These are phyloP conservation scores for Bruguiera gymnorhiza DNA, from an alignment of 345 rosid genomes.

Conservation along the genomic window DNA sequence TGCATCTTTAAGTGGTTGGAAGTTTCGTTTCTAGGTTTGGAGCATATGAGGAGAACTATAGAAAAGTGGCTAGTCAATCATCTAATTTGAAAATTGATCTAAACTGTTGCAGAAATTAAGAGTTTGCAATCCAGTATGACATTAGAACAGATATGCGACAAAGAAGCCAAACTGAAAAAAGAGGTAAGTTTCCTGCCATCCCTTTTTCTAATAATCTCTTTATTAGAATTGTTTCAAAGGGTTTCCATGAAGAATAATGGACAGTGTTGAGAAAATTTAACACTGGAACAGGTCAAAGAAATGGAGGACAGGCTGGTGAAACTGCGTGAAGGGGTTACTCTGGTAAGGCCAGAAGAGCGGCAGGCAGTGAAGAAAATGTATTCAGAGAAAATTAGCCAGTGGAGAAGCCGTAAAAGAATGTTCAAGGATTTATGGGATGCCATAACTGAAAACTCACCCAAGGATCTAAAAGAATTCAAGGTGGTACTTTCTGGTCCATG, in stretches of 20 bases:
- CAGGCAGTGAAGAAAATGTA: conserved; percentile 56
- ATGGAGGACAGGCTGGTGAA: conserved; percentile 75
- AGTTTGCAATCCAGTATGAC: conserved; percentile 74
- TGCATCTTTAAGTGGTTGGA: background rate
- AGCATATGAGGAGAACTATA: background rate
- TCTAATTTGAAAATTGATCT: conserved; percentile 7
- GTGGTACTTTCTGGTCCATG: conserved; percentile 26
- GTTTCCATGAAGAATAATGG: conserved; percentile 5
- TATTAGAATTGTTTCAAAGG: background rate
- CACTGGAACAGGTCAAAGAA: conserved; percentile 51
- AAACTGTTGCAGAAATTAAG: conserved; percentile 53
- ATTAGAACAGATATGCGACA: conserved; percentile 63
- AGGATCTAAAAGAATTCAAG: conserved; percentile 81
- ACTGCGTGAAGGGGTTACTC: conserved; percentile 62
- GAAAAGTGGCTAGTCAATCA: background rate
- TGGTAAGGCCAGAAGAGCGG: conserved; percentile 82
- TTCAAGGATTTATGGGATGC: conserved; percentile 91
- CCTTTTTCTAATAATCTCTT: conserved; percentile 7
- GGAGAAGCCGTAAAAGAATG: conserved; percentile 94
- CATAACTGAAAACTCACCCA: conserved; percentile 77
- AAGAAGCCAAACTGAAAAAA: conserved; percentile 50
- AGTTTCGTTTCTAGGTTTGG: background rate
- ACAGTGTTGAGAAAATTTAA: background rate
- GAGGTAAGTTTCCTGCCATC: conserved; percentile 41
- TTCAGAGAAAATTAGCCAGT: conserved; percentile 60